A percentile compares a stretch with the other conserved stretches of the same genome.
Evolutionary conservation across 306 rosid species (phyloP).

Genomic region (Fragaria iinumae): DNA sequence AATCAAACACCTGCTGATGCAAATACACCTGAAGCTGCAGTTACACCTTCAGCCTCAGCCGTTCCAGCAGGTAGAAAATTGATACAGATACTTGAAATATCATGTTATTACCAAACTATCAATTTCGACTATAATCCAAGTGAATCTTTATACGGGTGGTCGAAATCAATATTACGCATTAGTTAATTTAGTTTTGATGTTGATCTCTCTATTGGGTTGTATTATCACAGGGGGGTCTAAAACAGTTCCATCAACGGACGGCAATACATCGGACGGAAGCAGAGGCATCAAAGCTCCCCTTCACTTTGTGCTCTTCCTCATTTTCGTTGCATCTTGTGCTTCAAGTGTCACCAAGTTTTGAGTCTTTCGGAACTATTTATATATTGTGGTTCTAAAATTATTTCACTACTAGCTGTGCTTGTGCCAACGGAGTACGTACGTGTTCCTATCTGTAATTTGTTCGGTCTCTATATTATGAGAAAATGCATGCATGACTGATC

Average conservation of each 20-base stretch:
- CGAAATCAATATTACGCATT: too few relatives aligned
- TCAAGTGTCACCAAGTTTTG: conserved; percentile 33
- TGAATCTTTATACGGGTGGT: background rate
- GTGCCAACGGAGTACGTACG: too few relatives aligned
- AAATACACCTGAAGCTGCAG: conserved; percentile 35
- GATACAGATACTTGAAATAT: background rate
- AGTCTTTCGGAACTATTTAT: conserved; percentile 3
- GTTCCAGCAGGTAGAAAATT: conserved; percentile 39
- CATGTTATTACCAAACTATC: background rate
- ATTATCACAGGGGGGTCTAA: conserved; percentile 45
- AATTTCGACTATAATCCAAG: background rate
- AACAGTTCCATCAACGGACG: conserved; percentile 40
- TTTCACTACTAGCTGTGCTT: too few relatives aligned
- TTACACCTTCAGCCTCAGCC: conserved; percentile 46
- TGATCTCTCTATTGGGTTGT: too few relatives aligned
- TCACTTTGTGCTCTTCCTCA: conserved; percentile 29
- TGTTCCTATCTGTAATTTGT: too few relatives aligned
- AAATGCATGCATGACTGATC: too few relatives aligned
- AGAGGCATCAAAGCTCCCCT: conserved; percentile 28
- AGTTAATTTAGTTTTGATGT: too few relatives aligned
- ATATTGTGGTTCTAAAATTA: background rate
- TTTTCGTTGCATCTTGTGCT: conserved; percentile 35
- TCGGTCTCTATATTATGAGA: too few relatives aligned
- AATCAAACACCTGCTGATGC: conserved; percentile 24
- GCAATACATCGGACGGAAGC: conserved; percentile 46